These are phyloP conservation scores for Xylaria venustula DNA, from an alignment of 495 filamentous ascomycete species.

Conservation along the genomic window DNA sequence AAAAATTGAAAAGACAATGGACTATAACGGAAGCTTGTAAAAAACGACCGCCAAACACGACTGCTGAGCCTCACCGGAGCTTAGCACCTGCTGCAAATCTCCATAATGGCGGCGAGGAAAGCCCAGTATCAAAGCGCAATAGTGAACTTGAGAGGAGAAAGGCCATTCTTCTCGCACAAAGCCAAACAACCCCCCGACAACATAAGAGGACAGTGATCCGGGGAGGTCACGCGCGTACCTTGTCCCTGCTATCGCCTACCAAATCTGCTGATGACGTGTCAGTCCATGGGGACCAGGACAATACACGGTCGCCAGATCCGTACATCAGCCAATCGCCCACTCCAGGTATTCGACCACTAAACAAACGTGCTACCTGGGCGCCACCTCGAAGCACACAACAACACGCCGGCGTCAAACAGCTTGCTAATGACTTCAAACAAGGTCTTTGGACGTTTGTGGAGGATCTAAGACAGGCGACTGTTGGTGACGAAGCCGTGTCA, in stretches of 20 bases:
- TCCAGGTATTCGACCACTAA: slow-evolving; percentile 22
- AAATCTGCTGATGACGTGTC: slow-evolving; percentile 28
- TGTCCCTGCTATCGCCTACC: slow-evolving; percentile 80
- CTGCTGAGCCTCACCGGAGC: slow-evolving; percentile 51
- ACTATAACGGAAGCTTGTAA: slow-evolving; percentile 71
- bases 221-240: slow-evolving; percentile 66
- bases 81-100: slow-evolving; percentile 27
- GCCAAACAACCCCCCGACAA: slow-evolving; percentile 37
- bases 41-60: slow-evolving; percentile 67
- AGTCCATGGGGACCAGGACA: slow-evolving; percentile 25
- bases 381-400: slow-evolving; percentile 35
- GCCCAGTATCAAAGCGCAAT: slow-evolving; percentile 34
- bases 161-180: slow-evolving; percentile 62
- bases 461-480: slow-evolving; percentile 89
- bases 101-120: slow-evolving; percentile 28
- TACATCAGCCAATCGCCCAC: slow-evolving; percentile 23
- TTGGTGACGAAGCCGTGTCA: slow-evolving; percentile 82
- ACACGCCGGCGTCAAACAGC: slow-evolving; percentile 61
- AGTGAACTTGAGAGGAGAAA: slow-evolving; percentile 62
- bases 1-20: slow-evolving; percentile 79
- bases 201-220: slow-evolving; percentile 48
- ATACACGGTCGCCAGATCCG: slow-evolving; percentile 24
- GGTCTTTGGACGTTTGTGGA: slow-evolving; percentile 97
- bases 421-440: slow-evolving; percentile 84
- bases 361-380: slow-evolving; percentile 50